phyloP scores from a whole-genome alignment of 805 yeast species.

The Teunomyces kruisii region DNA sequence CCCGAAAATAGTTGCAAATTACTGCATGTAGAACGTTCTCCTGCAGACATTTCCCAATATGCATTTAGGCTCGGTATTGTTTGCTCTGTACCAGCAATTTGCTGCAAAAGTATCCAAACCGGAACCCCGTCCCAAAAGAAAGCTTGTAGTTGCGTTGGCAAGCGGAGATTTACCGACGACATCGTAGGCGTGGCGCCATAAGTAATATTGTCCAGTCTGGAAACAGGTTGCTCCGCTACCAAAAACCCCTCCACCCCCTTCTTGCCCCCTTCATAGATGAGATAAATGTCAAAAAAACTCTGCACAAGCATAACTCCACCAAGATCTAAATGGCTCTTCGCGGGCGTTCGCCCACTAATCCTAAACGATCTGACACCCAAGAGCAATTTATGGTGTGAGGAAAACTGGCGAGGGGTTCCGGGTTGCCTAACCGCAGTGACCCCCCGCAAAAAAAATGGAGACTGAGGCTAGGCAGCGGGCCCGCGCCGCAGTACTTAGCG shows the following conservation, averaged over 20 bases:
- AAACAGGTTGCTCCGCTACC: no score
- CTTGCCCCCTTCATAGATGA: no score
- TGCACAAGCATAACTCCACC: no score
- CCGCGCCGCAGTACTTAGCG: neutral
- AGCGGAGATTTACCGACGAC: no score
- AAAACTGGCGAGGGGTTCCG: neutral
- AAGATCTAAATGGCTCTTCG: no score
- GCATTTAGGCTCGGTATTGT: neutral
- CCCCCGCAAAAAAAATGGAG: slow-evolving; percentile 1
- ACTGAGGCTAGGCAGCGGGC: neutral
- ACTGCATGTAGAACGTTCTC: neutral
- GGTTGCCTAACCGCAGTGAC: slow-evolving; percentile 5
- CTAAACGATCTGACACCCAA: slow-evolving; percentile 1
- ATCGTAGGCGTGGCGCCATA: no score
- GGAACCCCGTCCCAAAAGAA: neutral
- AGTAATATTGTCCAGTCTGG: no score
- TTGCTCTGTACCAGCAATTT: neutral
- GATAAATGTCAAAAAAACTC: no score
- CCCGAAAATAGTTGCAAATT: neutral
- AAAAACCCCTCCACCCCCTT: no score
- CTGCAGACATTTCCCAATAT: neutral
- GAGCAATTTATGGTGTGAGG: neutral
- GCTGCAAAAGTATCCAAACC: neutral
- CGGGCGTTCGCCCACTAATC: neutral
- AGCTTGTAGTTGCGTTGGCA: no score